These are phyloP conservation scores for Ceriops tagal DNA, from an alignment of 345 rosid species.

Conservation along the genomic window DNA sequence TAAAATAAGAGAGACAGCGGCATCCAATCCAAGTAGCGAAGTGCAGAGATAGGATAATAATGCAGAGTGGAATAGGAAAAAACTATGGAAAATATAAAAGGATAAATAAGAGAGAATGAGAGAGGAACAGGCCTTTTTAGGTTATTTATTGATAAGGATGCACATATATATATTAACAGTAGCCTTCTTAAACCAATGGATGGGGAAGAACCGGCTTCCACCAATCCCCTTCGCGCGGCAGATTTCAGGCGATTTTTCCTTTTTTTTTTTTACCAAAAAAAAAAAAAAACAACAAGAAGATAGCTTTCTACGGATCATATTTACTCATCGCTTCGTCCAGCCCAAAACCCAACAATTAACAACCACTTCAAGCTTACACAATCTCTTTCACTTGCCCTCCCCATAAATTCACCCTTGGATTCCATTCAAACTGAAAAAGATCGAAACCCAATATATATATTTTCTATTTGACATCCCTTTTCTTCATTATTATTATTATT, in stretches of 20 bases:
- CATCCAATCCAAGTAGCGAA: constrained; percentile 10
- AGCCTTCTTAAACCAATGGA: constrained; percentile 18
- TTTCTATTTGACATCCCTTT: no score
- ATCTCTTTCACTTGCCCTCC: constrained; percentile 1
- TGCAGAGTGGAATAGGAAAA: constrained; percentile 2
- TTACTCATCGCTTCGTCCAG: constrained; percentile 11
- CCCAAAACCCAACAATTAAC: not conserved
- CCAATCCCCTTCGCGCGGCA: constrained; percentile 39
- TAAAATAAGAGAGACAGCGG: constrained; percentile 8
- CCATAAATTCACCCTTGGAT: constrained; percentile 26
- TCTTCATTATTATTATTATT: no score
- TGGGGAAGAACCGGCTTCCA: constrained; percentile 22
- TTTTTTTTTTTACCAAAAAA: not conserved
- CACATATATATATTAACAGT: constrained; percentile 11
- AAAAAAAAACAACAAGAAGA: constrained; percentile 14
- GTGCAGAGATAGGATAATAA: constrained; percentile 24
- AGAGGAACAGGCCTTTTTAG: constrained; percentile 6
- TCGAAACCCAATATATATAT: no score
- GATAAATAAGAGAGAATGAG: constrained; percentile 2
- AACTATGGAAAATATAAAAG: constrained; percentile 4
- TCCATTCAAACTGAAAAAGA: constrained; percentile 33
- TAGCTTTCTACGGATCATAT: constrained; percentile 33
- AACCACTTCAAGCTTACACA: not conserved
- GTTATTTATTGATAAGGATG: constrained; percentile 35
- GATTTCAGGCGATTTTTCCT: not conserved